Evolutionary conservation across 768 basidiomycete species (phyloP), one percentile per base, ranked within the genome.

Genomic region (Kwoniella dendrophila): DNA sequence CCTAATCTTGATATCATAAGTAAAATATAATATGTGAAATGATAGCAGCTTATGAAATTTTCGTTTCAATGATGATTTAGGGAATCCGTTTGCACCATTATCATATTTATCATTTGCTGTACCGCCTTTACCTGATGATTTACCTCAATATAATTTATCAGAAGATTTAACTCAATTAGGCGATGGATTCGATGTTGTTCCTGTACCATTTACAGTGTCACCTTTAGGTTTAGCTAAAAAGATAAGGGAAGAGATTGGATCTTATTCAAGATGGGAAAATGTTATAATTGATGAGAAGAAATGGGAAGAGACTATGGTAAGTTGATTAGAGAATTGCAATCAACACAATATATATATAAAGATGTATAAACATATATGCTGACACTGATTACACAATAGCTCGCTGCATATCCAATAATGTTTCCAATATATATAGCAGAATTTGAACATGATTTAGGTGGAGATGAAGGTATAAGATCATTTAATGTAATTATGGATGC

Each of bases 371-470:
- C 44, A 47, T 47, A 8, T 10, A 7, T n/a, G 20, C 44, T 47
- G 44, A 10, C 10, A 7, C 24, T 47, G 44, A 20, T 8, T n/a
- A n/a, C n/a, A n/a, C n/a, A 34, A 54, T 33, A 76, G 75, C 52
- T 71, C 27, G 74, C 70, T 6, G 66, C 60, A 29, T 75, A 75
- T 55, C 76, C 76, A 1, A 66, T 75, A 65, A 72, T 72, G 63
- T 73, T 77, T 44, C 76, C 76, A 18, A 67, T 75, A 33, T 77
- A 74, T 34, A 62, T 75, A 14, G 74, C 70, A 7, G 70, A 77
- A 33, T 73, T 73, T 40, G 69, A 72, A 45, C 66, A 70, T 41
- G 47, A 56, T 18, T 38, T 62, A 14, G 59, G n/a, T n/a, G n/a
- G 65, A 26, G 64, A 64, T 26, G 63, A 61, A 7, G 68, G 60